Evolutionary conservation across 1,139 yeast genomes (phyloP), one percentile per base, ranked within the genome.

Genomic region (Geotrichum bryndzae): DNA sequence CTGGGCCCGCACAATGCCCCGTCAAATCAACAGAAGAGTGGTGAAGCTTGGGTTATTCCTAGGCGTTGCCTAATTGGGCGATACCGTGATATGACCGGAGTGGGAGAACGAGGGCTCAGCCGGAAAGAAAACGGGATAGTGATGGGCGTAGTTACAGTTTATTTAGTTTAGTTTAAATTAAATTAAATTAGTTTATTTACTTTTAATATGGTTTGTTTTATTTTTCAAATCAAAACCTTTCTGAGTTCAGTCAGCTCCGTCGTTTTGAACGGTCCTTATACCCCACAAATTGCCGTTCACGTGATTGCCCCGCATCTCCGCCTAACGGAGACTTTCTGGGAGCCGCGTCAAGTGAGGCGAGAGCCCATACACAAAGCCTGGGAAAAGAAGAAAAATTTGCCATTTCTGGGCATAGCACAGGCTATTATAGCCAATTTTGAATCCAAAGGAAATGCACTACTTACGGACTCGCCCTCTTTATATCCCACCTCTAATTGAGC

Each of bases 241-340:
- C 18, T 18, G 18, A 18, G 18, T 48, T 7, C 15, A 15, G 22
- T 6, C 29, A 41, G 22, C 48, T 22, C 38, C 38, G 52, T 27
- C 23, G 13, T 25, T 13, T 18, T 15, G 35, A 5, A 33, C 54
- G 31, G 22, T 18, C 18, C 11, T 11, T 6, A 29, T 51, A 51
- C 57, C 51, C 57, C 57, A 54, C 57, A 54, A 15, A 51, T 13
- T 33, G 7, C 6, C 2, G 13, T 46, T 31, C 57, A 55, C 57
- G 57, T 55, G 57, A 29, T 48, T 45, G 41, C 57, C 57, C 57
- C 57, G 57, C 57, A 55, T 33, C 25, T 29, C 23, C 8, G 25
- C 48, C 48, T 6, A 15, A 41, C 57, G 57, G 57, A 23, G 53
- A 35, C 11, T 46, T 33, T 55, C 45, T 18, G 33, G 57, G 57